Conservation (phyloP, 352 stramenopile species). For the Phytophthora pini region DNA sequence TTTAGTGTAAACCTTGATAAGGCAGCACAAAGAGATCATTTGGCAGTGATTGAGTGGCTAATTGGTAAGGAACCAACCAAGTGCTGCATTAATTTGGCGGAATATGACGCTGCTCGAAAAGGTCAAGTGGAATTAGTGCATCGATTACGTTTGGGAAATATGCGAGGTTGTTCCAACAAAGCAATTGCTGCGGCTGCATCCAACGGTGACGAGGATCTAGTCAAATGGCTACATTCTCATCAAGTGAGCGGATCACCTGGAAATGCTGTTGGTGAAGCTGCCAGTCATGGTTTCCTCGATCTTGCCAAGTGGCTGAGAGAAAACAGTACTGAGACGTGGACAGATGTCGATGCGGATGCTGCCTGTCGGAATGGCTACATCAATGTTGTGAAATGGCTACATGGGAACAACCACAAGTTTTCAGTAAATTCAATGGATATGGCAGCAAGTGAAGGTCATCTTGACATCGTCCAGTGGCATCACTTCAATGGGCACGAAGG, state of each 20-base stretch:
- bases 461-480: slow-evolving; percentile 24
- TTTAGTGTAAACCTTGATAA: neutral
- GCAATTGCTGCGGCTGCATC: neutral
- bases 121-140: neutral
- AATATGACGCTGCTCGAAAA: neutral
- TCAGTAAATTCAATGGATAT: slow-evolving; percentile 1
- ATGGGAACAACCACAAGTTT: neutral
- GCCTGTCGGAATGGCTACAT: neutral
- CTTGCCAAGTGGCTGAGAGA: neutral
- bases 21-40: neutral
- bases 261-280: slow-evolving; percentile 1
- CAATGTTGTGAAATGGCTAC: neutral
- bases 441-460: slow-evolving; percentile 9
- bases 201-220: neutral
- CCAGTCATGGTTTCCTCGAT: neutral
- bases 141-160: neutral
- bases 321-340: neutral
- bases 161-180: neutral
- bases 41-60: neutral
- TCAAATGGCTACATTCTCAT: neutral
- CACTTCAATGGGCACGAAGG: slow-evolving; percentile 1
- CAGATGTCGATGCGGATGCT: neutral
- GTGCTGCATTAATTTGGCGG: neutral
- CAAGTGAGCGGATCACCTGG: neutral
- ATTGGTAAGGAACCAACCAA: neutral